These are phyloP conservation scores for Dendrobium catenatum DNA, from an alignment of 106 monocot species.

Conservation along the genomic window DNA sequence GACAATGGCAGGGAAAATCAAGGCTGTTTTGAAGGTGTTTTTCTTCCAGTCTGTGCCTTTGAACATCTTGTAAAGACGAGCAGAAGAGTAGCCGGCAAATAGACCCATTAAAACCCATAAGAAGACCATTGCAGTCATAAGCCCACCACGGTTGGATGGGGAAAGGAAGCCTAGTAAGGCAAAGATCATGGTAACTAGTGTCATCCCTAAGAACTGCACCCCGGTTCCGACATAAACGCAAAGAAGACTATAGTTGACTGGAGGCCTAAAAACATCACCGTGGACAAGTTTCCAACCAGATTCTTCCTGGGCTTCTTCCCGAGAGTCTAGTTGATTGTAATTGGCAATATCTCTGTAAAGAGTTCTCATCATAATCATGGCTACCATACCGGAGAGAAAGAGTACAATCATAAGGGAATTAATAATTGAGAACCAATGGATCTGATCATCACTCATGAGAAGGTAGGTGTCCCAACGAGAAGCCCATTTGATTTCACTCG, in stretches of 20 bases:
- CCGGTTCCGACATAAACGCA: conserved; percentile 28
- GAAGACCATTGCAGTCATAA: conserved; percentile 16
- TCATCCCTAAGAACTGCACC: conserved; percentile 16
- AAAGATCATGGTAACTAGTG: conserved; percentile 13
- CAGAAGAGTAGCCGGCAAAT: conserved; percentile 15
- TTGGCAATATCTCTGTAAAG: conserved; percentile 26
- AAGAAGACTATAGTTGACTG: conserved; percentile 21
- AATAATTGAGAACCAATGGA: conserved; percentile 35
- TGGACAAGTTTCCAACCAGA: conserved; percentile 35
- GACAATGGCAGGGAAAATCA: conserved; percentile 19
- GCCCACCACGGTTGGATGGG: conserved; percentile 14
- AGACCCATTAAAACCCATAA: conserved; percentile 18
- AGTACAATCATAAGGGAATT: conserved; percentile 33
- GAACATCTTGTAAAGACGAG: conserved; percentile 16
- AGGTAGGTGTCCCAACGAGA: conserved; percentile 38
- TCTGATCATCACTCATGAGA: conserved; percentile 31
- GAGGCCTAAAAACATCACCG: conserved; percentile 27
- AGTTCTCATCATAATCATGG: conserved; percentile 37
- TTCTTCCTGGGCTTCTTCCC: conserved; percentile 35
- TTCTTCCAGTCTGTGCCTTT: conserved; percentile 21
- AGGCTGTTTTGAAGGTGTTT: conserved; percentile 15
- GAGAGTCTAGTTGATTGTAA: conserved; percentile 32
- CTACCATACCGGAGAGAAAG: conserved; percentile 32
- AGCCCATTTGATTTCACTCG: conserved; percentile 31
- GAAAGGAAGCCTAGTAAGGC: conserved; percentile 11